These are phyloP conservation scores for Inonotus obliquus DNA, from an alignment of 1,284 basidiomycete species.

Conservation along the genomic window DNA sequence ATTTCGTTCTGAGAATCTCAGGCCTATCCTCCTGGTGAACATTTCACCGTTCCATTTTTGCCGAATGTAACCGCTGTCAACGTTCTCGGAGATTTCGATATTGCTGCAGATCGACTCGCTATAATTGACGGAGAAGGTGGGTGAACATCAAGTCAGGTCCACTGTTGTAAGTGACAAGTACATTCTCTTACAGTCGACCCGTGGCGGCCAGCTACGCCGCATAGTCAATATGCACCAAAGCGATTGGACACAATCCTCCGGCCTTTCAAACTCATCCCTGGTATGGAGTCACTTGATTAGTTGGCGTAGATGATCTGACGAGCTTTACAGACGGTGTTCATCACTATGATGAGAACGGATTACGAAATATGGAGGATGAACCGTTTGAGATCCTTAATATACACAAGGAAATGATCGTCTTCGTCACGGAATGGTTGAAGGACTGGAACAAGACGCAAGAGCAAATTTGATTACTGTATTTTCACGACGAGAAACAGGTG, in stretches of 20 bases:
- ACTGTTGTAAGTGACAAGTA: not conserved
- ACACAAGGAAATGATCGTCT: slow-evolving; percentile 76
- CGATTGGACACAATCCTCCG: slow-evolving; percentile 67
- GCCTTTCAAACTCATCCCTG: slow-evolving; percentile 88
- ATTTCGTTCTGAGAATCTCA: slow-evolving; percentile 25
- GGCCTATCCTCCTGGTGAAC: slow-evolving; percentile 78
- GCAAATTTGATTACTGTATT: not conserved
- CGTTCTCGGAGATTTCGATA: slow-evolving; percentile 67
- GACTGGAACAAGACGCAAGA: slow-evolving; percentile 40
- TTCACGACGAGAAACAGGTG: no score
- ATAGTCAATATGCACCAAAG: slow-evolving; percentile 69
- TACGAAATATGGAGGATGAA: slow-evolving; percentile 60
- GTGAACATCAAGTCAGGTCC: slow-evolving; percentile 14
- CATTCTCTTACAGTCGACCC: slow-evolving; percentile 61
- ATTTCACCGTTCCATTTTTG: slow-evolving; percentile 63
- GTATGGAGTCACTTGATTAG: slow-evolving; percentile 36
- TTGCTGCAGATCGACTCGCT: slow-evolving; percentile 74
- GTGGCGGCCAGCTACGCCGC: slow-evolving; percentile 86
- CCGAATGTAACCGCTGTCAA: slow-evolving; percentile 85
- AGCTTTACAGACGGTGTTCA: slow-evolving; percentile 67
- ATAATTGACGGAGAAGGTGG: slow-evolving; percentile 82
- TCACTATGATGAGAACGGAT: slow-evolving; percentile 88
- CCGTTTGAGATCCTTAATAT: slow-evolving; percentile 78
- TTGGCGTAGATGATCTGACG: not conserved
- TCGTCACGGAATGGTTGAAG: slow-evolving; percentile 81